These are phyloP conservation scores for Pythium myriotylum DNA, from an alignment of 352 stramenopile species.

Conservation along the genomic window DNA sequence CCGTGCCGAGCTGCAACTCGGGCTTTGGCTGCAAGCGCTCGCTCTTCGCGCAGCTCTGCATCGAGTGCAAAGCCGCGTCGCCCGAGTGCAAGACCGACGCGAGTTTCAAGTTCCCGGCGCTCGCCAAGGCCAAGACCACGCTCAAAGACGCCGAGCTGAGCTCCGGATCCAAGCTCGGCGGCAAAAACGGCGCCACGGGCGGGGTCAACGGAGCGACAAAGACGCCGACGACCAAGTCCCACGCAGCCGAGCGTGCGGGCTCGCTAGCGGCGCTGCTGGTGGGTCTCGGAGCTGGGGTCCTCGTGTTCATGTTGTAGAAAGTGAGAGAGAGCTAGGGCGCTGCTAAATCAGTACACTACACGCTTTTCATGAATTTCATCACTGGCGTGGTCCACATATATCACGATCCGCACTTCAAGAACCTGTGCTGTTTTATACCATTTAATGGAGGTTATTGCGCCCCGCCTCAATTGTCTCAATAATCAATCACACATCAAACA, in stretches of 20 bases:
- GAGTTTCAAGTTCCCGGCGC: slow-evolving; percentile 57
- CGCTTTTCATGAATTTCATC: slow-evolving; percentile 24
- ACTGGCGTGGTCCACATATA: slow-evolving; percentile 81
- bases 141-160: slow-evolving; percentile 16
- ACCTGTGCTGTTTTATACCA: no score
- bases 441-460: no score
- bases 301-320: no score
- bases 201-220: not conserved
- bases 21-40: slow-evolving; percentile 65
- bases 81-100: slow-evolving; percentile 42
- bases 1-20: slow-evolving; percentile 46
- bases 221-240: not conserved
- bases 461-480: no score
- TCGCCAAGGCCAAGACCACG: slow-evolving; percentile 48
- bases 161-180: slow-evolving; percentile 25
- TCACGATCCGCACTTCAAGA: no score
- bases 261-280: no score
- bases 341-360: no score
- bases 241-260: no score
- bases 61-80: slow-evolving; percentile 41
- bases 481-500: slow-evolving; percentile 61
- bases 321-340: no score
- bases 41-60: slow-evolving; percentile 74
- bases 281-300: no score
- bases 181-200: slow-evolving; percentile 14